Base-by-base conservation (phyloP, 352 stramenopile genomes). In the Pythium phragmitis region DNA sequence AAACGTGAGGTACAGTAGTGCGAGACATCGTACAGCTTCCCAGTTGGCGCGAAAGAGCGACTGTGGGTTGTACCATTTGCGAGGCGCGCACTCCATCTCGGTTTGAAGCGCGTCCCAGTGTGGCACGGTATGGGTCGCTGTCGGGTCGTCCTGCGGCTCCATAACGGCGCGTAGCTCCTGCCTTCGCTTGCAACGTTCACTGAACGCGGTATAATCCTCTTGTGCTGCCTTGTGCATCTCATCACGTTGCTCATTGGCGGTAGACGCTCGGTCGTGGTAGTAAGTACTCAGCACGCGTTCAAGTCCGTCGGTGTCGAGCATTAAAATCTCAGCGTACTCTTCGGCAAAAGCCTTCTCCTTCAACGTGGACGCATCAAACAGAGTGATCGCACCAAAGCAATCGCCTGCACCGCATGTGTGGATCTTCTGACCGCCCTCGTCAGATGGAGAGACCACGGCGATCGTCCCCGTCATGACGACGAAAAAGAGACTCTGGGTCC, bases 321-420 rank as follows among this genome's bases (percentile, higher is more conserved):
- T n/a, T 1, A 75, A 41, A 9, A 67, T 34, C 43, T 75, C 59
- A 13, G 45, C 41, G 46, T 68, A 69, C 16, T 68, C 67, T 54
- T 75, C 68, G 7, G 68, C 68, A 65, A 75, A 75, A 3, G 59
- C 68, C 34, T 66, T 62, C 26, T 72, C 65, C 23, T 62, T 62
- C 9, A 72, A 19, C 13, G 49, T 28, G 1, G 46, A 45, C 9
- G 57, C n/a, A 19, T 72, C 55, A 47, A 72, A 75, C 7, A 75
- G 37, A 2, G 63, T 65, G 48, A 72, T 67, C 6, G 65, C 64
- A 36, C 68, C 68, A 46, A 75, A 69, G 13, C 55, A 45, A 34
- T 75, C 57, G 12, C 68, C 68, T 8, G 41, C 14, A 26, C 47
- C 60, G 41, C 58, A 69, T 1, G 59, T 63, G 46, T 65, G 60